Evolutionary conservation across 306 rosid species (phyloP).

Genomic region (Lathyrus tuberosus): DNA sequence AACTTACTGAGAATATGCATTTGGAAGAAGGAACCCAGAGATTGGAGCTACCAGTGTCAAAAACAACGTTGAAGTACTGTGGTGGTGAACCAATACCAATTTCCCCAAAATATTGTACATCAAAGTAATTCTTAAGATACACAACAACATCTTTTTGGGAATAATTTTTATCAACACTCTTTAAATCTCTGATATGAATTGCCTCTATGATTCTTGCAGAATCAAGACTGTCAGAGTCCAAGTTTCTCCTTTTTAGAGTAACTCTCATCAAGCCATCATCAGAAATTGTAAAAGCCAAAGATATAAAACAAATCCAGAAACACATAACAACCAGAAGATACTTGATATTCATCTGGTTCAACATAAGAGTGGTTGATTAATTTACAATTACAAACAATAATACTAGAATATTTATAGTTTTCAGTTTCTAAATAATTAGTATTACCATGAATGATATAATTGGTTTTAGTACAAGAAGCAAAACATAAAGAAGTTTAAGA

Average conservation of each 20-base stretch:
- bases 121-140: slow-evolving; percentile 68
- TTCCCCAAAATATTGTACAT: slow-evolving; percentile 74
- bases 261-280: slow-evolving; percentile 45
- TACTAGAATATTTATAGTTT: not conserved
- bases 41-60: slow-evolving; percentile 81
- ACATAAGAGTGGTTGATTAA: not conserved
- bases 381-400: not conserved
- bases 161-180: slow-evolving; percentile 12
- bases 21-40: slow-evolving; percentile 84
- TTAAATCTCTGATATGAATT: not conserved
- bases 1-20: slow-evolving; percentile 72
- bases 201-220: slow-evolving; percentile 44
- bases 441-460: not conserved
- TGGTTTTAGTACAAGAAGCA: not conserved
- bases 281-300: slow-evolving; percentile 48
- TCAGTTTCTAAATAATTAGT: not conserved
- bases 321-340: slow-evolving; percentile 32
- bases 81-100: slow-evolving; percentile 78
- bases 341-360: slow-evolving; percentile 39
- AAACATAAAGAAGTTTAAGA: not conserved
- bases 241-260: slow-evolving; percentile 44
- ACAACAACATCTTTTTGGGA: slow-evolving; percentile 31
- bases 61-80: slow-evolving; percentile 64
- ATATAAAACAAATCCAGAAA: slow-evolving; percentile 42
- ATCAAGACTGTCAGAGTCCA: slow-evolving; percentile 38